Percentiles rank a stretch among this genome's conserved stretches.
These are phyloP conservation scores for Candida xiaguanensis DNA, from an alignment of 805 yeast genomes.

Conservation along the genomic window DNA sequence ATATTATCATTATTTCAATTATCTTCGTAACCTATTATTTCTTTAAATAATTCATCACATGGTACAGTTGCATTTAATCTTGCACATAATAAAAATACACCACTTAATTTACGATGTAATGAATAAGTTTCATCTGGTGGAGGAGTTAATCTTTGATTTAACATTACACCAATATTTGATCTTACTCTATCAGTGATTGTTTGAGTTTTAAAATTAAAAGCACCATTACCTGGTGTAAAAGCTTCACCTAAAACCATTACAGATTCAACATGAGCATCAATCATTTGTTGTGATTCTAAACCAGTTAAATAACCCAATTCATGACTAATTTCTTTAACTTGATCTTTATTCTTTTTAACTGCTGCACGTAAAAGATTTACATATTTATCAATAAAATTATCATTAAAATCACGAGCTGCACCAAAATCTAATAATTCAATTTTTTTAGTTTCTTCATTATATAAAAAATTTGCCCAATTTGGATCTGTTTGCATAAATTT, in stretches of 20 bases:
- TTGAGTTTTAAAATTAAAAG: constrained; percentile 75
- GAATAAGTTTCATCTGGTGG: constrained; percentile 99
- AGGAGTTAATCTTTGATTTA: constrained; percentile 86
- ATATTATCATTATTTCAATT: neutral
- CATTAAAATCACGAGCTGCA: constrained; percentile 78
- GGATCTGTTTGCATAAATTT: constrained; percentile 98
- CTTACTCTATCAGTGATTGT: constrained; percentile 93
- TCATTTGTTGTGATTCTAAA: constrained; percentile 80
- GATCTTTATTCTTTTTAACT: constrained; percentile 58
- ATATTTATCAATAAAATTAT: constrained; percentile 66
- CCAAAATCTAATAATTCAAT: constrained; percentile 93
- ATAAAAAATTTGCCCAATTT: constrained; percentile 96
- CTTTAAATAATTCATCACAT: constrained; percentile 69
- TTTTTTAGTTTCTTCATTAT: constrained; percentile 64
- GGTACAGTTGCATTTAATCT: constrained; percentile 80
- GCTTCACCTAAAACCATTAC: constrained; percentile 92
- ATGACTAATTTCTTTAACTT: constrained; percentile 61
- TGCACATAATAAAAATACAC: constrained; percentile 88
- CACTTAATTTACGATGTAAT: constrained; percentile 92
- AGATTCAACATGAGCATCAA: constrained; percentile 88
- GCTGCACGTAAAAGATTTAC: constrained; percentile 72
- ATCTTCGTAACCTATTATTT: constrained; percentile 58
- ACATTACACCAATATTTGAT: constrained; percentile 82
- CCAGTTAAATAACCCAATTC: constrained; percentile 90
- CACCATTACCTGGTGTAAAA: constrained; percentile 52